Percentiles rank a stretch among this genome's conserved stretches.
Conservation (phyloP, 495 filamentous ascomycete species). For the Beverwykella pulmonaria region DNA sequence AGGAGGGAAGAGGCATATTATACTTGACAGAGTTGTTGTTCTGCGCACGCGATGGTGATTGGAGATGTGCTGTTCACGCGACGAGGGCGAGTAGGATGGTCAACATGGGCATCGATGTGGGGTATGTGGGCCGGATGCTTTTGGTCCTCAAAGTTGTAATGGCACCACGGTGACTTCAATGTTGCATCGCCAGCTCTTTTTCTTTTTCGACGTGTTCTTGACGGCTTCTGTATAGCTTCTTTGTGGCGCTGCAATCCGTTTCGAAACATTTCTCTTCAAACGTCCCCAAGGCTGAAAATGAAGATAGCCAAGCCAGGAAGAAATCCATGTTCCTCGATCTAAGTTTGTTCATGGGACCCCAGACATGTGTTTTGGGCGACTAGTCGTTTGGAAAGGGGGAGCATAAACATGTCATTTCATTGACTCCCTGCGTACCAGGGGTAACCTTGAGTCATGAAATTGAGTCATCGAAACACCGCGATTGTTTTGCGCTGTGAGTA, state of each 20-base stretch:
- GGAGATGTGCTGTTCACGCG: not conserved
- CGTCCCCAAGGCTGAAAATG: not conserved
- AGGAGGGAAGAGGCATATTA: not conserved
- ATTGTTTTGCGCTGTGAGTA: not conserved
- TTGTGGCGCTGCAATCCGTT: not conserved
- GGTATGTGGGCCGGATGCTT: not conserved
- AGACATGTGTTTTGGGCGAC: not conserved
- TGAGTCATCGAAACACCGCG: too few relatives aligned
- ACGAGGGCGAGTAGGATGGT: not conserved
- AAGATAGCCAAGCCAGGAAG: not conserved
- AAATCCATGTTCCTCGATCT: not conserved
- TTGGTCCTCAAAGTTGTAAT: not conserved
- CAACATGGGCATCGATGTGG: not conserved
- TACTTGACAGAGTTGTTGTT: not conserved
- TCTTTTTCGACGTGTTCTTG: not conserved
- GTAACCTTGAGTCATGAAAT: not conserved
- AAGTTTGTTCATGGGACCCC: not conserved
- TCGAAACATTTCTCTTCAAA: not conserved
- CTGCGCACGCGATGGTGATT: not conserved
- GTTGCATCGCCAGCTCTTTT: not conserved
- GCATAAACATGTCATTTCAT: slow-evolving; percentile 7
- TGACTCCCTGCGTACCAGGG: not conserved
- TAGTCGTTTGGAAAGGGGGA: not conserved
- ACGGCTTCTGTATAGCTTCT: not conserved
- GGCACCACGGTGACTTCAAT: not conserved